These are phyloP conservation scores for Crithidia brevicula DNA, from an alignment of 208 protist species.

Conservation along the genomic window DNA sequence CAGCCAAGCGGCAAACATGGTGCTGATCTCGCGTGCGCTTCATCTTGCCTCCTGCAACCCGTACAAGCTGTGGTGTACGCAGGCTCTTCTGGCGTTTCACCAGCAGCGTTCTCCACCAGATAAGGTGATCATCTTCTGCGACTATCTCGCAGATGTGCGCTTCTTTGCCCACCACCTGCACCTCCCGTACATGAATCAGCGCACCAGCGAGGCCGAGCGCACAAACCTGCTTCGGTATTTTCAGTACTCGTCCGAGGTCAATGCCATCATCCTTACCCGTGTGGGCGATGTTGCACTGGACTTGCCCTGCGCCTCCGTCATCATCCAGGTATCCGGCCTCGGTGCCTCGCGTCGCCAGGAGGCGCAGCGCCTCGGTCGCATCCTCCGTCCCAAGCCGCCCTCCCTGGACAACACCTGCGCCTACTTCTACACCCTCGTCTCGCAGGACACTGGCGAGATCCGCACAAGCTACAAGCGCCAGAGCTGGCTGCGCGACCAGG, in stretches of 20 bases:
- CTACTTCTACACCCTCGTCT: conserved; percentile 99
- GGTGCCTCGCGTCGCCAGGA: conserved; percentile 96
- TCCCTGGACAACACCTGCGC: conserved; percentile 95
- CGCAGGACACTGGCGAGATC: conserved; percentile 97
- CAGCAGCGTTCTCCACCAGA: conserved; percentile 90
- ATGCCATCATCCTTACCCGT: conserved; percentile 97
- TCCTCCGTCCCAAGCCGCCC: conserved; percentile 94
- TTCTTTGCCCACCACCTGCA: conserved; percentile 86
- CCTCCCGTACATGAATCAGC: conserved; percentile 88
- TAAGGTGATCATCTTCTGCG: conserved; percentile 94
- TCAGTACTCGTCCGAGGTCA: conserved; percentile 74
- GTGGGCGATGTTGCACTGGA: conserved; percentile 98
- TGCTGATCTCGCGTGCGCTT: conserved; percentile 32
- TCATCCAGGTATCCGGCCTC: conserved; percentile 98
- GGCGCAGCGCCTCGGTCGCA: conserved; percentile 98
- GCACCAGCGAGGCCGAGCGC: conserved; percentile 84
- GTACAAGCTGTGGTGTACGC: conserved; percentile 90
- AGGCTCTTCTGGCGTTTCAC: conserved; percentile 96
- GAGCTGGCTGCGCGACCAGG: conserved; percentile 98
- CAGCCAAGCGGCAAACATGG: background rate
- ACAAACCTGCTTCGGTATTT: conserved; percentile 87
- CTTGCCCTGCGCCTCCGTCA: conserved; percentile 99
- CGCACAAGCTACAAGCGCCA: conserved; percentile 96
- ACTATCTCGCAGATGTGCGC: conserved; percentile 83
- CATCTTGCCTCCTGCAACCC: conserved; percentile 88